Percentiles rank a stretch among this genome's conserved stretches.
These are phyloP conservation scores for Fusarium nelsonii DNA, from an alignment of 2,329 filamentous ascomycete genomes.

Conservation along the genomic window DNA sequence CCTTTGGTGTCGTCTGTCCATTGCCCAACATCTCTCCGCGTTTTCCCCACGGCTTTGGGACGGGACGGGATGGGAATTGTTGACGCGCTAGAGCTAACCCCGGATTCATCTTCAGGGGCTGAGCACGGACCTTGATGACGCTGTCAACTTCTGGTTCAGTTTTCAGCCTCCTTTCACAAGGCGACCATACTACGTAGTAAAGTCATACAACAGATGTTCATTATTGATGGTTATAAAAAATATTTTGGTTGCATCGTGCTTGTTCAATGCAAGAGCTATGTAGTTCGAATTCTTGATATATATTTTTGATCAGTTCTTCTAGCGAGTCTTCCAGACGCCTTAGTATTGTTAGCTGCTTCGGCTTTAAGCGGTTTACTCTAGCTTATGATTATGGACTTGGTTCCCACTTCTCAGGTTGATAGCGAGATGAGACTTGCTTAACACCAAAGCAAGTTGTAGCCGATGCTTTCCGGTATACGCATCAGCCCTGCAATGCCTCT, in stretches of 20 bases:
- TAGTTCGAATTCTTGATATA: fast-evolving
- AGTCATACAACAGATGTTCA: not conserved
- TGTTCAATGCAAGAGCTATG: fast-evolving
- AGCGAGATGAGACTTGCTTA: not conserved
- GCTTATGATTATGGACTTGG: not conserved
- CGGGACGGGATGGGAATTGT: conserved; percentile 22
- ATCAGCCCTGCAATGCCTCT: not conserved
- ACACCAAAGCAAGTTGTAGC: not conserved
- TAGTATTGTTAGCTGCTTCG: conserved; percentile 7
- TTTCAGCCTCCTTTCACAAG: not conserved
- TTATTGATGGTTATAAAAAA: not conserved
- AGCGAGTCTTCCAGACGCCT: not conserved
- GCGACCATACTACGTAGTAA: not conserved
- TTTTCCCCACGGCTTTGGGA: conserved; percentile 16
- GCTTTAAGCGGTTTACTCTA: conserved; percentile 22
- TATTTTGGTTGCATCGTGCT: not conserved
- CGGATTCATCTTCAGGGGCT: conserved; percentile 37
- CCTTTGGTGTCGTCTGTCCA: not conserved
- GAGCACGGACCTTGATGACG: conserved; percentile 11
- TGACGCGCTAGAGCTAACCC: conserved; percentile 37
- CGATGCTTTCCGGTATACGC: conserved; percentile 17
- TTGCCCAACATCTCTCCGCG: conserved; percentile 6
- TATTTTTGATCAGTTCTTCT: not conserved
- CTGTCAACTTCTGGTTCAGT: conserved; percentile 11
- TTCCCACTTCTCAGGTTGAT: not conserved